A percentile compares a stretch with the other conserved stretches of the same genome.
Conservation (phyloP, 2,329 filamentous ascomycete species). For the Pezicula carpinea region DNA sequence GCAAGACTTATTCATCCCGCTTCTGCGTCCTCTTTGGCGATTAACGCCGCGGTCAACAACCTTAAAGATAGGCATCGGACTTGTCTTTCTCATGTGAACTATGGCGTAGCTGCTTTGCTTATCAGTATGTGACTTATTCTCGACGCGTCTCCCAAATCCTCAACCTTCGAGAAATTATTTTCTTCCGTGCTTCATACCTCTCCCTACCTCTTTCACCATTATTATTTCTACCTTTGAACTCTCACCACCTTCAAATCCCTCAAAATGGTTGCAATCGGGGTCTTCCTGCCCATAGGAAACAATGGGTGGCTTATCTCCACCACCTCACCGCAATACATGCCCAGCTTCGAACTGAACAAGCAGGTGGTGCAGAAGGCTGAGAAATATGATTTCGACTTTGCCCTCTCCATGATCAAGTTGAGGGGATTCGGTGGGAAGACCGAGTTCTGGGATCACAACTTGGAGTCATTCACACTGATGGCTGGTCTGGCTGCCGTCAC, state of each 20-base stretch:
- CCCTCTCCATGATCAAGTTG: conserved; percentile 25
- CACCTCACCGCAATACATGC: conserved; percentile 25
- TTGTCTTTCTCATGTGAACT: no score
- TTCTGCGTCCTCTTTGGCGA: no score
- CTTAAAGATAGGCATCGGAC: no score
- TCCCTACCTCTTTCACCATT: no score
- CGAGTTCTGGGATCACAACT: conserved; percentile 27
- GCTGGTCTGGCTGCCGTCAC: conserved; percentile 26
- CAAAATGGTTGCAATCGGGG: background rate
- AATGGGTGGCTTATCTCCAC: conserved; percentile 28
- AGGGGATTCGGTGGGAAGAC: conserved; percentile 24
- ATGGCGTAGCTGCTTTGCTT: no score
- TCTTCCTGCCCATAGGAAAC: conserved; percentile 15
- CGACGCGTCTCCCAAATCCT: no score
- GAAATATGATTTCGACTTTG: conserved; percentile 27
- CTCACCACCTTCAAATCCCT: background rate
- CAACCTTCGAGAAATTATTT: no score
- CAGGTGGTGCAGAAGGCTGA: conserved; percentile 20
- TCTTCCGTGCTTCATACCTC: no score
- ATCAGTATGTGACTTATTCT: no score
- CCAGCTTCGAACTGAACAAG: conserved; percentile 25
- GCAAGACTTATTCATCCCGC: no score
- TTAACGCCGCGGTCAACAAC: no score
- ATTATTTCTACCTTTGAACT: background rate
- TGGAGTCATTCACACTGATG: conserved; percentile 29